These are phyloP conservation scores for Pichia sp. DNA, from an alignment of 1,139 yeast species.

Conservation along the genomic window DNA sequence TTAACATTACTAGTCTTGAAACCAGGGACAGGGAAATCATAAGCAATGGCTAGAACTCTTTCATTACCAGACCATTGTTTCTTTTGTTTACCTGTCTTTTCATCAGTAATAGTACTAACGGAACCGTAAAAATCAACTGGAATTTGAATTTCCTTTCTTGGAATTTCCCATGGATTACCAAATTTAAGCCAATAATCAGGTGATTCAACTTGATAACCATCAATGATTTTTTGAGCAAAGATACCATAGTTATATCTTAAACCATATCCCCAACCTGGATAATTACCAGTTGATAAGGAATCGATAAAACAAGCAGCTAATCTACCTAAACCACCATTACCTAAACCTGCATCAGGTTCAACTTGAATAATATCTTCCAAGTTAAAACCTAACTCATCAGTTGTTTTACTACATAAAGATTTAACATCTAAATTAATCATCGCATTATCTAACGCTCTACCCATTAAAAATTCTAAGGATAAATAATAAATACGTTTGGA, in stretches of 20 bases:
- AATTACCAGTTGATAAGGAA: conserved; percentile 77
- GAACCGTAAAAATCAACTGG: conserved; percentile 92
- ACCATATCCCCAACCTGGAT: conserved; percentile 97
- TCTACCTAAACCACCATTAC: conserved; percentile 94
- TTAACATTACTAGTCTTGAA: conserved; percentile 78
- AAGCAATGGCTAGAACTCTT: conserved; percentile 84
- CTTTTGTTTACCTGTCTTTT: conserved; percentile 42
- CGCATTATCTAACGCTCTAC: conserved; percentile 92
- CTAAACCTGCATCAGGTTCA: conserved; percentile 92
- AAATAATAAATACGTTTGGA: conserved; percentile 84
- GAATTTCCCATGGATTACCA: conserved; percentile 90
- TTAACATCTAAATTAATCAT: conserved; percentile 62
- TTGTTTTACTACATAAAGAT: conserved; percentile 42
- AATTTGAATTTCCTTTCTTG: conserved; percentile 77
- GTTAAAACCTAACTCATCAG: conserved; percentile 75
- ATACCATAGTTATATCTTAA: conserved; percentile 90
- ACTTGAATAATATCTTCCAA: conserved; percentile 78
- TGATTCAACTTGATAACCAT: conserved; percentile 89
- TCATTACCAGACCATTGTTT: conserved; percentile 86
- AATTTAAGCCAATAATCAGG: conserved; percentile 92
- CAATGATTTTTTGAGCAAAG: conserved; percentile 81
- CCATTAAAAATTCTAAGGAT: conserved; percentile 88
- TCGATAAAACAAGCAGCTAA: conserved; percentile 93
- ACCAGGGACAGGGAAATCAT: conserved; percentile 92
- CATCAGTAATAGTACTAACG: conserved; percentile 46